Evolutionary conservation across 2,329 filamentous ascomycete species (phyloP).

Genomic region (Pochonia chlamydosporia): DNA sequence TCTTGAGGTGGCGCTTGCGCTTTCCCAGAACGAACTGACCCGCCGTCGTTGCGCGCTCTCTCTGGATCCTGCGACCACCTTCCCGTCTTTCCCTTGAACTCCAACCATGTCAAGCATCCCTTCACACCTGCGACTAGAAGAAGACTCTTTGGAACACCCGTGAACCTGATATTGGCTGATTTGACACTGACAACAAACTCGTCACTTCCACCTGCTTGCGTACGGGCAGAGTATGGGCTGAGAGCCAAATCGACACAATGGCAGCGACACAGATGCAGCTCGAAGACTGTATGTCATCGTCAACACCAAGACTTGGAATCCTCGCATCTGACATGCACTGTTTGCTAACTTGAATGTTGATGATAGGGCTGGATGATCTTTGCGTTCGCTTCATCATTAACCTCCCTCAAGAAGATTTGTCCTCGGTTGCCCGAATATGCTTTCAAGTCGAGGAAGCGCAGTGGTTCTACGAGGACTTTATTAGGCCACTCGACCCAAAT

Average conservation of each 20-base stretch:
- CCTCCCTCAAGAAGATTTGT: constrained; percentile 83
- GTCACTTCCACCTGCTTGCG: background rate
- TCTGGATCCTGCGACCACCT: background rate
- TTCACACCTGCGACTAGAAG: constrained; percentile 22
- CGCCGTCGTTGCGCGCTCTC: background rate
- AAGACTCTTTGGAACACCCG: constrained; percentile 25
- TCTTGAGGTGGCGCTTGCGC: background rate
- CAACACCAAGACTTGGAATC: background rate
- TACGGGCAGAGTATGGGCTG: constrained; percentile 18
- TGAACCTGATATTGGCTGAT: constrained; percentile 16
- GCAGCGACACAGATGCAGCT: constrained; percentile 74
- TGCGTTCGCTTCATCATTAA: constrained; percentile 98
- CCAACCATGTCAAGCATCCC: constrained; percentile 26
- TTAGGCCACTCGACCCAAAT: constrained; percentile 78
- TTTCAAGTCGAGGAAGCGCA: constrained; percentile 99
- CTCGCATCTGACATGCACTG: background rate
- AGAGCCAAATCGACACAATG: constrained; percentile 52
- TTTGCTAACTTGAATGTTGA: constrained; percentile 16
- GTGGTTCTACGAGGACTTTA: constrained; percentile 99
- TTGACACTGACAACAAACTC: background rate
- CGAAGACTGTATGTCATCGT: constrained; percentile 67
- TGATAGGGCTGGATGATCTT: constrained; percentile 86
- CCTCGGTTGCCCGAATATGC: constrained; percentile 87
- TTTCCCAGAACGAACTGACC: background rate
- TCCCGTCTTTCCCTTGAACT: constrained; percentile 3